Base-by-base conservation (phyloP, 2,329 filamentous ascomycete genomes). In the Coniochaeta sp. region DNA sequence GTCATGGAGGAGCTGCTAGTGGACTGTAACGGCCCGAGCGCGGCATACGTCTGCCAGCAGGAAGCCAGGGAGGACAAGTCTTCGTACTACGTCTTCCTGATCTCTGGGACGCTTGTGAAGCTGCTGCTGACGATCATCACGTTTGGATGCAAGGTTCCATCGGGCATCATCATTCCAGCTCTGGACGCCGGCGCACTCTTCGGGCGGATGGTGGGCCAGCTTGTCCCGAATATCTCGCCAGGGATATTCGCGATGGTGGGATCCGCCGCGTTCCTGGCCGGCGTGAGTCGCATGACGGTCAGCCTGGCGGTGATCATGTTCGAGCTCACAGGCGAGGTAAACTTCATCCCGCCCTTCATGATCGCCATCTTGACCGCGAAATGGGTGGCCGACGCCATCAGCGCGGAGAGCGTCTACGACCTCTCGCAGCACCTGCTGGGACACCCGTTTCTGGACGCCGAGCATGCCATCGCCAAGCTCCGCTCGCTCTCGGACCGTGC, bases 201-300 rank as follows among this genome's bases (percentile, higher is more conserved):
- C 62, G 82, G 83, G 3, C 76, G 82, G 3, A 73, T 86, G 3
- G 65, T 84, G 1, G 82, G 62, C 70, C 73, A 74, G 59, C 54
- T 70, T 17, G 64, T 74, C 7, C 66, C 65, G 0, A 63, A 66
- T 8, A 81, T 82, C 19, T 81, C 80, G 1, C 82, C 83, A 0
- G 81, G 83, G 2, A 83, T 85, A 58, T 85, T 85, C 67, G 83
- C 83, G 59, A 83, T 86, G 79, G 81, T 86, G 10, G 83, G 82
- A 1, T 78, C 82, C 0, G 81, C 79, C 3, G 81, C 82, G 0
- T 85, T 85, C 66, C 76, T 86, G 0, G 82, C 82, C 0, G 83
- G 83, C 6, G 81, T 85, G 3, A 80, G 1, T 79, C 77, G 83
- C 40, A 85, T 85, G 82, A 85, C 82, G 0, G 79, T 63, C 7